Evolutionary conservation across 495 filamentous ascomycete species (phyloP).

Genomic region (Hypoxylon lienhwacheense): DNA sequence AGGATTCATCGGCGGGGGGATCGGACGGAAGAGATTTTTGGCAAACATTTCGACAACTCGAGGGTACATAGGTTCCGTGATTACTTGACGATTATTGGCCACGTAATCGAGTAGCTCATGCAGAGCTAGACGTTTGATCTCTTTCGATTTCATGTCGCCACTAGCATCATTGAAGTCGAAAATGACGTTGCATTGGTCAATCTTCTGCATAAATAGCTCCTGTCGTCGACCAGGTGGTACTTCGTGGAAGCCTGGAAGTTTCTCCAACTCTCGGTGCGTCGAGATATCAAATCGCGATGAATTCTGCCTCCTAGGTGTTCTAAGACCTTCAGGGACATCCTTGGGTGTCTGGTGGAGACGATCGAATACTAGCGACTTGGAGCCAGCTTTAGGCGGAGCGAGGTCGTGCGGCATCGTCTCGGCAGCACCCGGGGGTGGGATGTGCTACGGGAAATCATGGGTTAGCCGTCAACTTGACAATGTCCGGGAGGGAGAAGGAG

Average conservation of each 20-base stretch:
- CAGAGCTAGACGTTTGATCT: slow-evolving; percentile 96
- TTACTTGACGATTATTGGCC: slow-evolving; percentile 96
- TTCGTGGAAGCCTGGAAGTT: slow-evolving; percentile 98
- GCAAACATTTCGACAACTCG: slow-evolving; percentile 98
- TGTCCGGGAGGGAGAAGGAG: no score
- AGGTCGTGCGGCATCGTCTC: slow-evolving; percentile 99
- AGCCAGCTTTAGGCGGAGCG: slow-evolving; percentile 82
- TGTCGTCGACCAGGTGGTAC: slow-evolving; percentile 92
- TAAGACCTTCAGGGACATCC: slow-evolving; percentile 90
- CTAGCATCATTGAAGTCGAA: slow-evolving; percentile 99
- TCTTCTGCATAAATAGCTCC: slow-evolving; percentile 99
- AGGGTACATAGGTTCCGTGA: slow-evolving; percentile 99
- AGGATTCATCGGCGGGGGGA: slow-evolving; percentile 94
- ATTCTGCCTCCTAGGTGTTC: slow-evolving; percentile 93
- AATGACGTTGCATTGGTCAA: slow-evolving; percentile 99
- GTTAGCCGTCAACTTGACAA: slow-evolving; percentile 8
- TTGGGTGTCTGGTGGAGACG: slow-evolving; percentile 91
- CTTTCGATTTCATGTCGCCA: slow-evolving; percentile 99
- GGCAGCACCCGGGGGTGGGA: slow-evolving; percentile 87
- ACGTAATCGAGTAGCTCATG: slow-evolving; percentile 98
- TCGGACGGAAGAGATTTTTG: slow-evolving; percentile 97
- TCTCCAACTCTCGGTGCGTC: slow-evolving; percentile 92
- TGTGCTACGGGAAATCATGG: slow-evolving; percentile 65
- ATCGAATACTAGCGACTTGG: slow-evolving; percentile 88
- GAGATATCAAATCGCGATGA: slow-evolving; percentile 98